Evolutionary conservation across 129 eudicot genomes (phyloP).

Genomic region (Saussurea involucrata): DNA sequence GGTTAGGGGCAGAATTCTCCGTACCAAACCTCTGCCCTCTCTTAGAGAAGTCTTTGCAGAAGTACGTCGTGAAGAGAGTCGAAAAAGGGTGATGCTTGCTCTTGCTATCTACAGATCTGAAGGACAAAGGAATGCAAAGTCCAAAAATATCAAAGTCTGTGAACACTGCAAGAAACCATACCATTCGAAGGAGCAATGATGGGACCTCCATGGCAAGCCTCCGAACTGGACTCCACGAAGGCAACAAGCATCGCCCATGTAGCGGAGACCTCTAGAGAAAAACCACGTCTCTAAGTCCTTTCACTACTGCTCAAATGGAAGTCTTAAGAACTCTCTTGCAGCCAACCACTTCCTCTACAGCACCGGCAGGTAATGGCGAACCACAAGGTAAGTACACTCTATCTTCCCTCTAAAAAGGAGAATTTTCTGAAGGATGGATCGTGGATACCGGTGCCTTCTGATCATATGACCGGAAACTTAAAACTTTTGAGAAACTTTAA

Average conservation of each 20-base stretch:
- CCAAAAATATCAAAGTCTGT: too few species aligned
- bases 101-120: neutral
- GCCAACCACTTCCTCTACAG: neutral
- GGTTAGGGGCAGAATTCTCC: neutral
- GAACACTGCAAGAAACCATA: neutral
- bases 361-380: neutral
- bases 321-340: neutral
- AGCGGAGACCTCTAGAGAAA: neutral
- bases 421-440: neutral
- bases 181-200: neutral
- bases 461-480: neutral
- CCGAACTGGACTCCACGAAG: neutral
- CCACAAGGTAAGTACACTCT: neutral
- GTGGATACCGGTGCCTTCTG: neutral
- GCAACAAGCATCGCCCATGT: neutral
- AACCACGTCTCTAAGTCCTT: neutral
- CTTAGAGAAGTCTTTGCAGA: conserved; percentile 12
- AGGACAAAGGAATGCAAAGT: neutral
- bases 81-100: neutral
- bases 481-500: neutral
- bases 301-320: neutral
- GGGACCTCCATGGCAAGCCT: neutral
- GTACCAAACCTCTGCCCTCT: neutral
- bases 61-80: conserved; percentile 1
- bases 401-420: neutral